Conservation (phyloP, 1,284 basidiomycete genomes). For the Phaffia rhodozyma region DNA sequence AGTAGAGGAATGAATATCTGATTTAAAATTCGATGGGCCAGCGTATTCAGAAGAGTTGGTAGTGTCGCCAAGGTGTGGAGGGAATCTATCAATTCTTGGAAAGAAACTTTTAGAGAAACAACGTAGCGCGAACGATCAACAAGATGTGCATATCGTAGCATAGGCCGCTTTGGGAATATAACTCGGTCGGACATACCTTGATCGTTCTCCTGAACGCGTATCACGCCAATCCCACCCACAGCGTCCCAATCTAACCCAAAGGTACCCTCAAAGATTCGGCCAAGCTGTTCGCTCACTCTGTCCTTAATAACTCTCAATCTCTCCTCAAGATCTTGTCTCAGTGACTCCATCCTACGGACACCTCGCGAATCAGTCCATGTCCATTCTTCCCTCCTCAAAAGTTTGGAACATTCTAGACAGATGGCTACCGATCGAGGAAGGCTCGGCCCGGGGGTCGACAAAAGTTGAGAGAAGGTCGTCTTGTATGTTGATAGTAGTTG, state of each 20-base stretch:
- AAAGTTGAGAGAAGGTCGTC: conserved; percentile 2
- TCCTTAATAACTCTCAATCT: conserved; percentile 8
- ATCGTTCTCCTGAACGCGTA: not conserved
- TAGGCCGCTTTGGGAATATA: no score
- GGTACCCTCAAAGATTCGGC: not conserved
- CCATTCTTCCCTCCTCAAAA: conserved; percentile 4
- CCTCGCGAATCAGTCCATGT: not conserved
- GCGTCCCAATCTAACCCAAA: not conserved
- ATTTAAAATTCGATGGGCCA: not conserved
- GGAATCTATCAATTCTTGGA: not conserved
- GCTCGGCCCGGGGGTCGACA: not conserved
- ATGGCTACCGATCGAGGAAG: not conserved
- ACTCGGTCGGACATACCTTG: not conserved
- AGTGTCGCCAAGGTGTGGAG: not conserved
- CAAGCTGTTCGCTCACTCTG: conserved; percentile 7
- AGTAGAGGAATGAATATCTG: conserved; percentile 2
- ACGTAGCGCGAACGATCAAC: not conserved
- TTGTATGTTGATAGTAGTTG: conserved; percentile 1
- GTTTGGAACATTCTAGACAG: not conserved
- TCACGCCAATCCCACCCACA: not conserved
- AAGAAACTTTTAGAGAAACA: not conserved
- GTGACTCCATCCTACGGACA: not conserved
- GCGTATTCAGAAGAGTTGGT: not conserved
- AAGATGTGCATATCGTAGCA: not conserved
- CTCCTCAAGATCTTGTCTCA: conserved; percentile 5